A percentile compares a stretch with the other conserved stretches of the same genome.
Evolutionary conservation across 2,329 filamentous ascomycete genomes (phyloP).

Genomic region (Fusarium protoensiforme): DNA sequence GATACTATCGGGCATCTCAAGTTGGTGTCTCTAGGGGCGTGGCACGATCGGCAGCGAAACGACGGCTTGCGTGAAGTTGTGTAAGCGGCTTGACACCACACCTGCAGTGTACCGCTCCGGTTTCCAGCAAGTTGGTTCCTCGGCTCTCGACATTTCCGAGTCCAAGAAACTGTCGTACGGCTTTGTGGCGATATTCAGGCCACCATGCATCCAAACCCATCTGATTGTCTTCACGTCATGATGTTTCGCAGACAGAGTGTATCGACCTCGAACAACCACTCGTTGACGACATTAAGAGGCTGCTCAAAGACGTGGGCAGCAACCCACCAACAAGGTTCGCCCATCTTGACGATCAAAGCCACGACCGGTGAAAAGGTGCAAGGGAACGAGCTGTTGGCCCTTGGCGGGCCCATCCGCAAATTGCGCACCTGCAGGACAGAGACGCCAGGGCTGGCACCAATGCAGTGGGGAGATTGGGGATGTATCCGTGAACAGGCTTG

Average conservation of each 20-base stretch:
- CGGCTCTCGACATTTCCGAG: slow-evolving; percentile 25
- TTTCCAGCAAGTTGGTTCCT: slow-evolving; percentile 35
- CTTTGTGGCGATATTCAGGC: slow-evolving; percentile 12
- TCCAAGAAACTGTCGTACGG: slow-evolving; percentile 4
- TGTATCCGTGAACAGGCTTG: slow-evolving; percentile 11
- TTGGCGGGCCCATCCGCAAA: slow-evolving; percentile 36
- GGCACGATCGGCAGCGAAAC: slow-evolving; percentile 33
- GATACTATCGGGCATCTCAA: slow-evolving; percentile 30
- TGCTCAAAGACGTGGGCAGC: slow-evolving; percentile 6
- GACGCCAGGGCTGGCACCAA: slow-evolving; percentile 24
- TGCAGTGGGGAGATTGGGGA: slow-evolving; percentile 25
- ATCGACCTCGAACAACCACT: background rate
- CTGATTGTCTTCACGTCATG: background rate
- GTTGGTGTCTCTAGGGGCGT: slow-evolving; percentile 24
- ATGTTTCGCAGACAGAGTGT: background rate
- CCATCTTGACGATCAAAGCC: slow-evolving; percentile 25
- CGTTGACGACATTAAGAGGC: background rate
- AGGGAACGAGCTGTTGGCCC: slow-evolving; percentile 16
- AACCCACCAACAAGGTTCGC: slow-evolving; percentile 16
- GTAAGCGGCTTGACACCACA: slow-evolving; percentile 37
- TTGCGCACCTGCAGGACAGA: slow-evolving; percentile 33
- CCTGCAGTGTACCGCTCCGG: slow-evolving; percentile 18
- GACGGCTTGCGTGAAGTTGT: slow-evolving; percentile 33
- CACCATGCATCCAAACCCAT: background rate
- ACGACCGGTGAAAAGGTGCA: slow-evolving; percentile 22